Percentiles rank a stretch among this genome's conserved stretches.
Evolutionary conservation across 768 basidiomycete genomes (phyloP).

Genomic region (Psilocybe azurescens): DNA sequence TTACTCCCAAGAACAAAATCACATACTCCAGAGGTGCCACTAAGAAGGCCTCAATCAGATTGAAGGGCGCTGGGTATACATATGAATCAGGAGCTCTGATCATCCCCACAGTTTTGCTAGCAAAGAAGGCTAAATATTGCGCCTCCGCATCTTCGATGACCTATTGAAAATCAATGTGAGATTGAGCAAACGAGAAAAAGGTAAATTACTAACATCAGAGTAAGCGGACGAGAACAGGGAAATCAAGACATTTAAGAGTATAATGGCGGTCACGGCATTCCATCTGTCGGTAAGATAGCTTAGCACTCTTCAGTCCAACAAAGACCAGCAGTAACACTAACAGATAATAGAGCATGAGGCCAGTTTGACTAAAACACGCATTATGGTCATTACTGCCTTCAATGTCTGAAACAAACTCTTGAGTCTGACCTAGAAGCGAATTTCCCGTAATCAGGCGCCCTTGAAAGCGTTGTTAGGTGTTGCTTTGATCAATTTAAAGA

Average conservation of each 20-base stretch:
- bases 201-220: conserved; percentile 62
- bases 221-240: conserved; percentile 96
- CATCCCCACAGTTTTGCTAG: conserved; percentile 84
- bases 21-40: conserved; percentile 88
- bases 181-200: background rate
- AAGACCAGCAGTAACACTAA: conserved; percentile 37
- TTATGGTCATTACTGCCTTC: background rate
- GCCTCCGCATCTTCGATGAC: conserved; percentile 86
- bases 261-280: conserved; percentile 82
- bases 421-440: conserved; percentile 51
- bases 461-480: conserved; percentile 25
- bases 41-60: conserved; percentile 80
- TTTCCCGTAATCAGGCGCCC: conserved; percentile 62
- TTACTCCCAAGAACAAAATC: background rate
- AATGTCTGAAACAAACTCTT: conserved; percentile 4
- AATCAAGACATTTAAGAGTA: conserved; percentile 92
- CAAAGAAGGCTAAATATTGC: conserved; percentile 90
- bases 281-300: conserved; percentile 49
- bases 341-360: conserved; percentile 82
- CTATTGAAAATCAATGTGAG: conserved; percentile 36
- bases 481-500: conserved; percentile 36
- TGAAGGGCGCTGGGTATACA: conserved; percentile 93
- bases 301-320: background rate
- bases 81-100: conserved; percentile 86
- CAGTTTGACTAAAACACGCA: conserved; percentile 45